A percentile compares a stretch with the other conserved stretches of the same genome.
phyloP scores from a whole-genome alignment of 441 rosid genomes.

The Capsella rubella region DNA sequence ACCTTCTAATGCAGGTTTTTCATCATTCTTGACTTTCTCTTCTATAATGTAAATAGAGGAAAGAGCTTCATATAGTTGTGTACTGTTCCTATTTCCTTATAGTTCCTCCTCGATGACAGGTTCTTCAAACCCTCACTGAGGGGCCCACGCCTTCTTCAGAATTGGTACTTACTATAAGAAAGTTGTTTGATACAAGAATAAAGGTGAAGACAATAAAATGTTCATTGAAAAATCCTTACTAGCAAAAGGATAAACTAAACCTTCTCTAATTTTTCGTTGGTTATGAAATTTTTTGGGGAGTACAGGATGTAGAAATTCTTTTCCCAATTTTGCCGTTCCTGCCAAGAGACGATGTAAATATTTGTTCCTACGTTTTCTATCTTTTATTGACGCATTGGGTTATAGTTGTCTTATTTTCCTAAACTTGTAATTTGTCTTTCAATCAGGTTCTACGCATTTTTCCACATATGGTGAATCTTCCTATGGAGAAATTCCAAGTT shows the following conservation, averaged over 20 bases:
- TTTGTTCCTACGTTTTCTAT: constrained; percentile 12
- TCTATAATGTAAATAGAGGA: constrained; percentile 24
- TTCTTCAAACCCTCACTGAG: constrained; percentile 90
- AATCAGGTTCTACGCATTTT: constrained; percentile 73
- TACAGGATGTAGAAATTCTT: constrained; percentile 90
- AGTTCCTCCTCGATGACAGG: constrained; percentile 58
- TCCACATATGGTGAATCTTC: constrained; percentile 86
- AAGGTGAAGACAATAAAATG: constrained; percentile 62
- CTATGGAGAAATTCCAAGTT: constrained; percentile 82
- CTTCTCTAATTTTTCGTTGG: constrained; percentile 37
- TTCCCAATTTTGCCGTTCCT: constrained; percentile 89
- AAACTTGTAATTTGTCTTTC: constrained; percentile 24
- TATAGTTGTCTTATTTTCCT: constrained; percentile 18
- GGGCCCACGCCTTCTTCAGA: constrained; percentile 83
- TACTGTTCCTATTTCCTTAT: constrained; percentile 28
- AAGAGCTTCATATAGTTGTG: constrained; percentile 23
- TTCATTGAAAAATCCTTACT: constrained; percentile 33
- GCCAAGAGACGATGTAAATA: constrained; percentile 82
- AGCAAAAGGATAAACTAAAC: constrained; percentile 43
- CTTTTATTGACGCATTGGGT: constrained; percentile 17
- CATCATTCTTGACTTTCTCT: constrained; percentile 34
- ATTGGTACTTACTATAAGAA: constrained; percentile 76
- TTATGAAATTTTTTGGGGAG: constrained; percentile 41
- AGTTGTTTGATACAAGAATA: constrained; percentile 86
- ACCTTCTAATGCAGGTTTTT: constrained; percentile 87